Evolutionary conservation across 768 basidiomycete genomes (phyloP).

Genomic region (Boletus barrowsii): DNA sequence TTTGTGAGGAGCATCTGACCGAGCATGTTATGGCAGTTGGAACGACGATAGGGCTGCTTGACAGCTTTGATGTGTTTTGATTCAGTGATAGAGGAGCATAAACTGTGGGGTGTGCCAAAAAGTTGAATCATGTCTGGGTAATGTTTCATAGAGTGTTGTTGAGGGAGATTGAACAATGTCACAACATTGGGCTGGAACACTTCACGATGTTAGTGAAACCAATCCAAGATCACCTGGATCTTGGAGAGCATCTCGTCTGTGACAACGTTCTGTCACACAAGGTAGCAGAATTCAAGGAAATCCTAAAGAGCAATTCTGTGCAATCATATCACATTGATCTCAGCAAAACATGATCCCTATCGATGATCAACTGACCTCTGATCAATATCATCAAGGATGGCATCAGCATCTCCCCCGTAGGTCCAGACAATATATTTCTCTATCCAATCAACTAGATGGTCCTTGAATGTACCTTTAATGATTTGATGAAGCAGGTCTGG

Average conservation of each 20-base stretch:
- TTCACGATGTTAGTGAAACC: not conserved
- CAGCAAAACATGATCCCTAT: too few species aligned
- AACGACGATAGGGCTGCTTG: not conserved
- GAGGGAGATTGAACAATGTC: not conserved
- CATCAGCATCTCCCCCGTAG: too few species aligned
- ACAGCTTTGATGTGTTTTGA: constrained; percentile 1
- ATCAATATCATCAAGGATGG: too few species aligned
- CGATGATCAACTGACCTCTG: too few species aligned
- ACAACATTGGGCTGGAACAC: not conserved
- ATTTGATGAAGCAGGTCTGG: too few species aligned
- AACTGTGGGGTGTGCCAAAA: not conserved
- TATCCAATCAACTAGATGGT: too few species aligned
- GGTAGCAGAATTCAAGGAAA: not conserved
- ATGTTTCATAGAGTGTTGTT: not conserved
- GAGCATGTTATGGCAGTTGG: not conserved
- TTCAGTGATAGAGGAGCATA: not conserved
- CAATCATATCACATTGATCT: too few species aligned
- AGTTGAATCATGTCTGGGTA: not conserved
- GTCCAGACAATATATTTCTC: too few species aligned
- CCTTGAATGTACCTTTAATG: too few species aligned
- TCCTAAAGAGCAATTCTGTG: not conserved
- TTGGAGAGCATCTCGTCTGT: not conserved
- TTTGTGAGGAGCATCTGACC: not conserved
- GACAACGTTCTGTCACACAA: not conserved
- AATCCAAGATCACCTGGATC: not conserved